phyloP scores from a whole-genome alignment of 768 basidiomycete genomes.

The Boletus bicolor region DNA sequence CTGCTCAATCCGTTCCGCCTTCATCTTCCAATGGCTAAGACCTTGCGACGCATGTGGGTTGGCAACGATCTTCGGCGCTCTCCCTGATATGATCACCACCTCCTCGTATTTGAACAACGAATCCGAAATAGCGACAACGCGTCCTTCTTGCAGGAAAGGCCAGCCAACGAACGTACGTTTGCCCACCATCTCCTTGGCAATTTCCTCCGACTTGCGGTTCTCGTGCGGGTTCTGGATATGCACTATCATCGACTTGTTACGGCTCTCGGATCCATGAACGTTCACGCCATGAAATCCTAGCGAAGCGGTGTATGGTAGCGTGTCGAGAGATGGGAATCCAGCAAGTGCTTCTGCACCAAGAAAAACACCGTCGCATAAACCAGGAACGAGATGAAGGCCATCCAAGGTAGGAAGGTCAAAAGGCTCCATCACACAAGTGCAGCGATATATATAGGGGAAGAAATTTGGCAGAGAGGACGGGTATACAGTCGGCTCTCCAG shows the following conservation, averaged over 20 bases:
- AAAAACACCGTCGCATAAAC: constrained; percentile 84
- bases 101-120: constrained; percentile 84
- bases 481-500: constrained; percentile 61
- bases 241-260: constrained; percentile 92
- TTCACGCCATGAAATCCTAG: constrained; percentile 89
- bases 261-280: constrained; percentile 85
- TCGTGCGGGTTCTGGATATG: constrained; percentile 78
- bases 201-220: constrained; percentile 58
- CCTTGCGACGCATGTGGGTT: constrained; percentile 73
- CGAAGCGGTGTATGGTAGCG: constrained; percentile 71
- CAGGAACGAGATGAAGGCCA: constrained; percentile 81
- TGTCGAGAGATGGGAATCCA: constrained; percentile 94
- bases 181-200: constrained; percentile 75
- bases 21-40: constrained; percentile 72
- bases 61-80: constrained; percentile 52
- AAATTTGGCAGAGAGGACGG: constrained; percentile 93
- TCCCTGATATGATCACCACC: constrained; percentile 49
- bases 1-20: constrained; percentile 78
- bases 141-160: constrained; percentile 94
- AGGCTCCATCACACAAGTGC: constrained; percentile 73
- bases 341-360: constrained; percentile 85
- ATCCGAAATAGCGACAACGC: constrained; percentile 85
- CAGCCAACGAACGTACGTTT: constrained; percentile 78
- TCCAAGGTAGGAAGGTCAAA: constrained; percentile 86
- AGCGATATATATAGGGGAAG: constrained; percentile 84